Conservation (phyloP, 129 eudicot genomes). For the Flaveria sonorensis region DNA sequence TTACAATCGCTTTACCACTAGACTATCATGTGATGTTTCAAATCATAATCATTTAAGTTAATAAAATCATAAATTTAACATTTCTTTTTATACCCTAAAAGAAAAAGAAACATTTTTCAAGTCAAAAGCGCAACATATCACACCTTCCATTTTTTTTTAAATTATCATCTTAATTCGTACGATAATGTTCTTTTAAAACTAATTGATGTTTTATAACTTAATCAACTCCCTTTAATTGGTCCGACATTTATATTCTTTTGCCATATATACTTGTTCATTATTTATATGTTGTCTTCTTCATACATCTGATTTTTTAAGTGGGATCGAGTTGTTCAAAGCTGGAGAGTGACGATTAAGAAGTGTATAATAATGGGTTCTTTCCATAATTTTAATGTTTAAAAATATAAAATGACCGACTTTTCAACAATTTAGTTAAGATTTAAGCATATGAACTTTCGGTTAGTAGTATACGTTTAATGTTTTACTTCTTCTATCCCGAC, state of each 20-base stretch:
- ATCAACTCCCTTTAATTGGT: conserved; percentile 4
- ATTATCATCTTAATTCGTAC: conserved; percentile 1
- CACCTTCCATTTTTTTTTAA: not conserved
- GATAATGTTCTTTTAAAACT: not conserved
- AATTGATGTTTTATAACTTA: not conserved
- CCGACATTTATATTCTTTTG: not conserved
- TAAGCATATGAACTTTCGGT: not conserved
- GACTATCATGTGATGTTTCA: not conserved
- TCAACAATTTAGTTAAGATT: not conserved
- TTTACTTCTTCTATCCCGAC: not conserved
- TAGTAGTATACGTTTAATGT: not conserved
- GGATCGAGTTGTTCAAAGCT: conserved; percentile 13
- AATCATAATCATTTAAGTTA: not conserved
- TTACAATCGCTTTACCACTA: too few relatives aligned
- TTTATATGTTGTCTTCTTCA: not conserved
- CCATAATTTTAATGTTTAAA: not conserved
- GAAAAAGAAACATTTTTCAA: not conserved
- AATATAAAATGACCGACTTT: conserved; percentile 8
- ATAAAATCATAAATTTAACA: not conserved
- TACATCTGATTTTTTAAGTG: conserved; percentile 2
- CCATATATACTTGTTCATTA: not conserved
- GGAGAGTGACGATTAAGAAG: not conserved
- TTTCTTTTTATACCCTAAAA: not conserved
- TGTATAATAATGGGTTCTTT: not conserved
- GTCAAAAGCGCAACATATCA: not conserved